These are phyloP conservation scores for Aspergillus hiratsukae DNA, from an alignment of 2,329 filamentous ascomycete genomes.

Conservation along the genomic window DNA sequence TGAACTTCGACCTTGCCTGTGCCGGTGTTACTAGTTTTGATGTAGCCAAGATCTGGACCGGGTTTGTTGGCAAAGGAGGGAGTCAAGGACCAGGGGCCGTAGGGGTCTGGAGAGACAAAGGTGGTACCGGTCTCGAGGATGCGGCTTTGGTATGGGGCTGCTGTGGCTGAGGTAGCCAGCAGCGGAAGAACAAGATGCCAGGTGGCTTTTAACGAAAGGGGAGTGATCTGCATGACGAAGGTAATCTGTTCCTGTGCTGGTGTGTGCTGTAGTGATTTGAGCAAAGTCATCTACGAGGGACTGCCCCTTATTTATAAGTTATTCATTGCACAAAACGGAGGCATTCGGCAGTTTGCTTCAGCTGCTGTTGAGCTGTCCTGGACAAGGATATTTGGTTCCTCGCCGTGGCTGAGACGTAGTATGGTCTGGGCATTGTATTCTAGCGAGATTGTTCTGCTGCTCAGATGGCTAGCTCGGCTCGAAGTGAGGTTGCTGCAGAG, in stretches of 20 bases:
- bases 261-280: background rate
- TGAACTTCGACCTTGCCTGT: constrained; percentile 15
- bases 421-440: background rate
- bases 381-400: background rate
- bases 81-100: constrained; percentile 3
- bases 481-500: background rate
- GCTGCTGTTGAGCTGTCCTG: background rate
- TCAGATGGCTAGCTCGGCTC: background rate
- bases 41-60: constrained; percentile 8
- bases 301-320: background rate
- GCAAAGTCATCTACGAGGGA: background rate
- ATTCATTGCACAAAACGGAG: background rate
- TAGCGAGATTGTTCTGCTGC: background rate
- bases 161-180: background rate
- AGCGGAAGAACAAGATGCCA: background rate
- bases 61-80: background rate
- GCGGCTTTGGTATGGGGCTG: constrained; percentile 3
- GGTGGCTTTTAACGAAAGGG: background rate
- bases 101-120: constrained; percentile 1
- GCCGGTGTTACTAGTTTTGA: constrained; percentile 13
- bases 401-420: background rate
- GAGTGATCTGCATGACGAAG: background rate
- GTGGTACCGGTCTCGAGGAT: constrained; percentile 2
- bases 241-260: background rate
- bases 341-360: background rate